Evolutionary conservation across 129 eudicot species (phyloP).

Genomic region (Tanacetum coccineum): DNA sequence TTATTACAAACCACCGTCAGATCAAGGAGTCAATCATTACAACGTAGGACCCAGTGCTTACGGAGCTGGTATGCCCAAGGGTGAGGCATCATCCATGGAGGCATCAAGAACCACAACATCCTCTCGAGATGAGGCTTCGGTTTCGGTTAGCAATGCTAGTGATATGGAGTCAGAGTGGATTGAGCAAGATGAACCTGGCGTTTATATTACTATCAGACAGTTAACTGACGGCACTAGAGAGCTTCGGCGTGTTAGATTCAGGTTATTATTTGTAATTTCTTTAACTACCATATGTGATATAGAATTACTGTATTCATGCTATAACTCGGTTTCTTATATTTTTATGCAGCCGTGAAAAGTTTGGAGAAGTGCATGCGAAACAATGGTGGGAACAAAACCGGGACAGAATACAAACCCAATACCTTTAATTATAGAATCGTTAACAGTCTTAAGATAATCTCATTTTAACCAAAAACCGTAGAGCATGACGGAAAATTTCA

Average conservation of each 20-base stretch:
- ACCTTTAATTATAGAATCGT: constrained; percentile 45
- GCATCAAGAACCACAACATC: constrained; percentile 91
- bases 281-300: not conserved
- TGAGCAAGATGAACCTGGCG: constrained; percentile 94
- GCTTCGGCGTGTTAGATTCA: constrained; percentile 90
- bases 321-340: not conserved
- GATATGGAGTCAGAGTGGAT: constrained; percentile 95
- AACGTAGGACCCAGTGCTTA: constrained; percentile 50
- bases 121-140: constrained; percentile 72
- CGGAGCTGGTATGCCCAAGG: constrained; percentile 48
- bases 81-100: constrained; percentile 75
- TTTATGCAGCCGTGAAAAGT: constrained; percentile 72
- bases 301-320: not conserved
- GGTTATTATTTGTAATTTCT: constrained; percentile 31
- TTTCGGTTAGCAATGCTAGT: constrained; percentile 90
- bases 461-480: not conserved
- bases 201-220: constrained; percentile 86
- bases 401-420: constrained; percentile 93
- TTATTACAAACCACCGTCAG: not conserved
- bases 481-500: constrained; percentile 7
- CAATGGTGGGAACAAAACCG: constrained; percentile 96
- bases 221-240: constrained; percentile 91
- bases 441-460: constrained; percentile 19
- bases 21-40: constrained; percentile 38
- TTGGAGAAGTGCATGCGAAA: constrained; percentile 89